Base-by-base conservation (phyloP, 2,329 filamentous ascomycete genomes). In the Passalora sequoiae region DNA sequence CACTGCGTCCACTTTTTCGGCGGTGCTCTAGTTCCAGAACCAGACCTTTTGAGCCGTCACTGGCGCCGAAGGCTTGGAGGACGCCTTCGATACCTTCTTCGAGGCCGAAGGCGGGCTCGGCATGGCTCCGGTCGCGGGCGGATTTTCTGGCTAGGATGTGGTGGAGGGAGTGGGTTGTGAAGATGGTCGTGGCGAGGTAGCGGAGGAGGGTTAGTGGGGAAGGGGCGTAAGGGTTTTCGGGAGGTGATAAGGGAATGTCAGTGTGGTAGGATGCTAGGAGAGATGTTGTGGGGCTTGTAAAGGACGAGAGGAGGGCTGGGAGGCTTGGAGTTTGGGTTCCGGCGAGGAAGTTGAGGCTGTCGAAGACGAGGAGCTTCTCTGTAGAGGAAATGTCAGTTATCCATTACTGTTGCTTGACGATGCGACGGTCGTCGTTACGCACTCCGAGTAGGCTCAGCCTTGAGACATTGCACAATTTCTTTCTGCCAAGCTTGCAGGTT, bases 11-110 rank as follows among this genome's bases (percentile, higher is more conserved):
- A 57, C 84, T 91, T 56, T 89, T 84, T 43, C 91, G 75, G 8
- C 92, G 76, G 55, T 95, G 78, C 65, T 98, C 91, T 77, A 94
- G 84, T 58, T 87, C 81, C 5, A 96, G 64, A 1, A 94, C 86
- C 1, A 91, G 63, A 0, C 78, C 84, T 1, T 70, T 69, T 7
- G 52, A 53, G 22, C 72, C 73, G n/a, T n/a, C n/a, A n/a, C 74
- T 73, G 3, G 72, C 68, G 29, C 69, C 63, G 42, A 87, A 69
- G 2, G 86, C 84, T 36, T 89, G 70, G 0, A 96, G 66, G 7
- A 91, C 74, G 6, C 91, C 91, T 63, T 95, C 88, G 12, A 80
- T 74, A 21, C 80, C 81, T 64, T 92, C 86, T 5, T 76, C 73
- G 1, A 96, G 72, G 0, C 91, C 92, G 65, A 86, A 94, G 6